phyloP scores from a whole-genome alignment of 202 grass and related monocot species.

The Panicum hallii region DNA sequence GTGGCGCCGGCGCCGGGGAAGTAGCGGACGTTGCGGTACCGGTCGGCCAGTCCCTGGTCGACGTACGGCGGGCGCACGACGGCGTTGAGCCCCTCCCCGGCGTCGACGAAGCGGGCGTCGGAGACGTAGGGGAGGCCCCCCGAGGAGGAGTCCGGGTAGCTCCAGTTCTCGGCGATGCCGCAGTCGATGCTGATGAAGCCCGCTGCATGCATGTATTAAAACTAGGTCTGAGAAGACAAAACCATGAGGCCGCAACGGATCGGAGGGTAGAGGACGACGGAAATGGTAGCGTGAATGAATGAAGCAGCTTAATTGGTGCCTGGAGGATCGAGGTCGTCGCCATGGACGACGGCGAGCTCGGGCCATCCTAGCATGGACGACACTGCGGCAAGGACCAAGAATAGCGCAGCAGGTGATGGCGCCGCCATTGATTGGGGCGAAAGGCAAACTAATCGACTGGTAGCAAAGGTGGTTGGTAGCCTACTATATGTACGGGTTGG shows the following conservation, averaged over 20 bases:
- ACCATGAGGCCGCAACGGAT: too few relatives aligned
- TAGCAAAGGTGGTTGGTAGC: background rate
- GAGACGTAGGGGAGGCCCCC: constrained; percentile 47
- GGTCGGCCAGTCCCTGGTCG: background rate
- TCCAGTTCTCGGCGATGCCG: constrained; percentile 33
- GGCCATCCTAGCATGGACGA: background rate
- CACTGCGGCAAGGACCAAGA: background rate
- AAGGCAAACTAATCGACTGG: background rate
- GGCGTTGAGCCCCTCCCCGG: constrained; percentile 26
- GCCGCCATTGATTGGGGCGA: background rate
- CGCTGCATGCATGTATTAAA: background rate
- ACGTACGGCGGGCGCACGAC: constrained; percentile 35
- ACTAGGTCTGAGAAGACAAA: background rate
- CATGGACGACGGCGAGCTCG: background rate
- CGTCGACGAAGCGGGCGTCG: constrained; percentile 52
- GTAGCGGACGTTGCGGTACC: constrained; percentile 47
- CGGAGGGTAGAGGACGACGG: too few relatives aligned
- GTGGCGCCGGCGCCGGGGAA: background rate
- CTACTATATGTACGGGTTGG: background rate
- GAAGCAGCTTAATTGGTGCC: background rate
- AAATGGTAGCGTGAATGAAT: too few relatives aligned
- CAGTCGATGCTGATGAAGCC: constrained; percentile 77
- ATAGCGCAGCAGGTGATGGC: background rate
- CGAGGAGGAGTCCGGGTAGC: constrained; percentile 43
- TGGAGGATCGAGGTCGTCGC: background rate